Conservation (phyloP, 78 protist species). For the Dictyostelium purpureum region DNA sequence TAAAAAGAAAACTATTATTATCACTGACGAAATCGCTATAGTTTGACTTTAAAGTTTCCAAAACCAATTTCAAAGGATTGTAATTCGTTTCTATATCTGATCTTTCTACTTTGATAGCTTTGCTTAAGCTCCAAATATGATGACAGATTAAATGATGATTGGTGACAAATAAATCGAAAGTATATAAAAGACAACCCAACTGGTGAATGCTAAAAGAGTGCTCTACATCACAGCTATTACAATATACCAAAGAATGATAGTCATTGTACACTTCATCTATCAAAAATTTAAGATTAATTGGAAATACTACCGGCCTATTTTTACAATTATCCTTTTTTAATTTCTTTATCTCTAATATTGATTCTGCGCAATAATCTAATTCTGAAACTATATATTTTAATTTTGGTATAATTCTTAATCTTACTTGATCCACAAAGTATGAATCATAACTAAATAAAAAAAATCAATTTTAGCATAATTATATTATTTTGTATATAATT, state of each 20-base stretch:
- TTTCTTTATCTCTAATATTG: not conserved
- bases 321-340: not conserved
- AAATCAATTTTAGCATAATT: not conserved
- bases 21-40: too few species aligned
- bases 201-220: constrained; percentile 3
- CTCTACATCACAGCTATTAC: not conserved
- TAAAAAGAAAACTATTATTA: too few species aligned
- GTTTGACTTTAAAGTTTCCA: too few species aligned
- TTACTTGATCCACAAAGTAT: not conserved
- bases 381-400: not conserved
- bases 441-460: not conserved
- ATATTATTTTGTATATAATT: not conserved
- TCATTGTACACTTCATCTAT: not conserved
- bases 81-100: too few species aligned
- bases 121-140: too few species aligned
- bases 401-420: not conserved
- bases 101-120: too few species aligned
- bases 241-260: not conserved
- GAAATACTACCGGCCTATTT: not conserved
- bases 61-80: too few species aligned
- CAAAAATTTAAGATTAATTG: not conserved
- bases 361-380: not conserved
- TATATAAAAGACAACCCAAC: constrained; percentile 12
- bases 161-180: constrained; percentile 1
- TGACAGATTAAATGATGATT: too few species aligned